Percentiles rank a stretch among this genome's conserved stretches.
These are phyloP conservation scores for Ceratobasidium sp. DNA, from an alignment of 1,284 basidiomycete genomes.

Conservation along the genomic window DNA sequence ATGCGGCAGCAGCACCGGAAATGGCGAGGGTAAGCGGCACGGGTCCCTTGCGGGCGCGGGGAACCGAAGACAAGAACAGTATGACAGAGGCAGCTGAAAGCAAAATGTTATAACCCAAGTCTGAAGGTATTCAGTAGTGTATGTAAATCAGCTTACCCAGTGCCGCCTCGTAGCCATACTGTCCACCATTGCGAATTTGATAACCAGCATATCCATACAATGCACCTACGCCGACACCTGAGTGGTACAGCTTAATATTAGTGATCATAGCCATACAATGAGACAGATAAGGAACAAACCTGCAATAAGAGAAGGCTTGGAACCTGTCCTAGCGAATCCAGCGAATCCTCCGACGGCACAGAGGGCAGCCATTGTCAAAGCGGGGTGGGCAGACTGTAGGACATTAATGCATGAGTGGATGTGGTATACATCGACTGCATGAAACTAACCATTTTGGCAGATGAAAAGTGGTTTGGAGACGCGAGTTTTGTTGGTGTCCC, in stretches of 20 bases:
- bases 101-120: background rate
- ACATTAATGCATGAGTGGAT: background rate
- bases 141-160: constrained; percentile 64
- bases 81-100: constrained; percentile 76
- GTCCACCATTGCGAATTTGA: constrained; percentile 72
- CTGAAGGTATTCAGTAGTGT: constrained; percentile 15
- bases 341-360: constrained; percentile 81
- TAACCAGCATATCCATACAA: constrained; percentile 81
- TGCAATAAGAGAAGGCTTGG: constrained; percentile 82
- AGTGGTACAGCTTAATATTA: background rate
- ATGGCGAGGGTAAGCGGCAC: constrained; percentile 74
- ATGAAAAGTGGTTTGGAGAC: background rate
- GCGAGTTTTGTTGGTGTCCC: no score
- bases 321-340: constrained; percentile 55
- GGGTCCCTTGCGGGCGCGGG: constrained; percentile 78
- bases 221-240: constrained; percentile 66
- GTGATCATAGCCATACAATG: background rate
- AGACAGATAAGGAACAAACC: constrained; percentile 68
- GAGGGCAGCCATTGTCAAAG: constrained; percentile 79
- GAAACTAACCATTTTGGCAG: constrained; percentile 2
- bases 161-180: constrained; percentile 78
- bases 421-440: background rate
- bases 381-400: constrained; percentile 79
- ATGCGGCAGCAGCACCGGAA: constrained; percentile 68
- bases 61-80: constrained; percentile 80